Percentiles rank a stretch among this genome's conserved stretches.
Conservation (phyloP, 2,329 filamentous ascomycete species). For the Westerdykella ornata region DNA sequence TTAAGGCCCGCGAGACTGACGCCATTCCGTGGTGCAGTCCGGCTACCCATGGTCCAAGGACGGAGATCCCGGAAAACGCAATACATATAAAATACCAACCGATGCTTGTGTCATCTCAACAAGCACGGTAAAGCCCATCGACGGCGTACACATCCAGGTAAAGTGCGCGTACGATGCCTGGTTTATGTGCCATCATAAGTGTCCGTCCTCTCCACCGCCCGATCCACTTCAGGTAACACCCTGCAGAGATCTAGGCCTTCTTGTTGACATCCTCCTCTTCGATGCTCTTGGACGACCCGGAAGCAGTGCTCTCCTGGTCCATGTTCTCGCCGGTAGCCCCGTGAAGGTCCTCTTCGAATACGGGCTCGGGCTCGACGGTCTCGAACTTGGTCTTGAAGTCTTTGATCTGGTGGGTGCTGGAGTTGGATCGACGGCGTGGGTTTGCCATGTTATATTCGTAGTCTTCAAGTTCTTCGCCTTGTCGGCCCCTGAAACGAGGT, state of each 20-base stretch:
- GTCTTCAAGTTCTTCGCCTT: slow-evolving; percentile 78
- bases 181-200: background rate
- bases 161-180: too few species aligned
- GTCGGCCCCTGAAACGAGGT: slow-evolving; percentile 59
- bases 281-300: slow-evolving; percentile 53
- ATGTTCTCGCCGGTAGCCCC: slow-evolving; percentile 55
- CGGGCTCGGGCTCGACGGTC: slow-evolving; percentile 76
- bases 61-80: too few species aligned
- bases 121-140: too few species aligned
- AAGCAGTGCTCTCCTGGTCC: slow-evolving; percentile 49
- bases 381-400: slow-evolving; percentile 98
- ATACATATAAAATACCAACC: too few species aligned
- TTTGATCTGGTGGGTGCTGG: slow-evolving; percentile 63
- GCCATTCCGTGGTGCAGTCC: too few species aligned
- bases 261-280: slow-evolving; percentile 49
- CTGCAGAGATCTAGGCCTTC: slow-evolving; percentile 37
- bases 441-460: slow-evolving; percentile 78
- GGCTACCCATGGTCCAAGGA: too few species aligned
- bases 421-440: slow-evolving; percentile 86
- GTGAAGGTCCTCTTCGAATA: slow-evolving; percentile 83
- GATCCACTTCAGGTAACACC: slow-evolving; percentile 10
- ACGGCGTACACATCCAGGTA: too few species aligned
- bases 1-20: too few species aligned
- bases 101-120: too few species aligned
- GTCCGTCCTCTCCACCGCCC: slow-evolving; percentile 2